Evolutionary conservation across 1,284 basidiomycete species (phyloP).

Genomic region (Trichosporon sp.): DNA sequence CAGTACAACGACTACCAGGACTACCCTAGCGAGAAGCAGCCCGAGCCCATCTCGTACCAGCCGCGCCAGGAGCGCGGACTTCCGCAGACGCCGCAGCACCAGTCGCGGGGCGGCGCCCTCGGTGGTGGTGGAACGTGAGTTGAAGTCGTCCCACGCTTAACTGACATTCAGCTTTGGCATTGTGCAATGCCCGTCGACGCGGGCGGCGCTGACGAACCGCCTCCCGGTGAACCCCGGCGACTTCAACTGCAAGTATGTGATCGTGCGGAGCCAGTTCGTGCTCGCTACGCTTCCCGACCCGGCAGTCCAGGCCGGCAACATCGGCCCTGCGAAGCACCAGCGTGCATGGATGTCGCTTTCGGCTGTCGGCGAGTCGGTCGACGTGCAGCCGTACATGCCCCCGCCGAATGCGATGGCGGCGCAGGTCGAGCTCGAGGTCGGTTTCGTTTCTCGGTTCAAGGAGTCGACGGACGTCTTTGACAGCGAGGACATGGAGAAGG

Average conservation of each 20-base stretch:
- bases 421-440: constrained; percentile 75
- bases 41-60: constrained; percentile 25
- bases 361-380: constrained; percentile 71
- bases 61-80: constrained; percentile 19
- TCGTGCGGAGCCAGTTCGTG: constrained; percentile 70
- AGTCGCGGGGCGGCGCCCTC: constrained; percentile 3
- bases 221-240: constrained; percentile 75
- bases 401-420: constrained; percentile 71
- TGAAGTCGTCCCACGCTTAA: background rate
- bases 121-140: constrained; percentile 45
- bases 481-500: constrained; percentile 78
- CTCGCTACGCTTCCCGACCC: constrained; percentile 75
- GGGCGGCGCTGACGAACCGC: constrained; percentile 76
- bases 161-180: constrained; percentile 49
- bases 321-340: constrained; percentile 62
- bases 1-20: constrained; percentile 20
- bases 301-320: constrained; percentile 66
- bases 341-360: constrained; percentile 87
- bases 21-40: constrained; percentile 31
- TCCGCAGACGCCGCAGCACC: constrained; percentile 22
- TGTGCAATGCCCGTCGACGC: constrained; percentile 58
- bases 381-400: constrained; percentile 68
- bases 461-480: constrained; percentile 75
- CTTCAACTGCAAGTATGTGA: constrained; percentile 73
- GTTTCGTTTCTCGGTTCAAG: constrained; percentile 67